Base-by-base conservation (phyloP, 106 monocot species). In the Acorus gramineus region DNA sequence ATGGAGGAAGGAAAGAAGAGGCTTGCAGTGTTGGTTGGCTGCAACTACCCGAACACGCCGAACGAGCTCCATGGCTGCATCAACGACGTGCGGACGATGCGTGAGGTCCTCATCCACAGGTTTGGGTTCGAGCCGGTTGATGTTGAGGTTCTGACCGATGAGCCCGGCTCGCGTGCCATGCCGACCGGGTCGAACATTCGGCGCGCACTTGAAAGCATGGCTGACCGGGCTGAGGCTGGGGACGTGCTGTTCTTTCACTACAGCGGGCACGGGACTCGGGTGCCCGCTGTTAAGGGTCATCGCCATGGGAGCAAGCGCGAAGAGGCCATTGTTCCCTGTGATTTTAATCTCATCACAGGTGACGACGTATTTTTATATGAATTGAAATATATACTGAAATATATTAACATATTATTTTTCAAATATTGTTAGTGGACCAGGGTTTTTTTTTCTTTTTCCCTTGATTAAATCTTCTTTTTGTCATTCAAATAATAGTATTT, bases 281-380 rank as follows among this genome's bases (percentile, higher is more conserved):
- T 87, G 4, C 84, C 84, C 6, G 9, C 74, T 2, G 69, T 45
- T 3, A 67, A 63, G 59, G 28, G 28, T 28, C 69, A 60, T 3
- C 76, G 51, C 57, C 53, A 68, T 14, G 67, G 74, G 50, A 0
- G 48, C 4, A 54, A 10, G 49, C 63, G 45, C 6, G 83, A 87
- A 8, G 92, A 92, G 76, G 84, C 82, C 60, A 92, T 92, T 48
- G 86, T 87, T 6, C 87, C 92, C 6, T 82, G 75, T 44, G 92
- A 92, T 61, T 82, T 87, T 77, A 92, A 92, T 59, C 82, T 92
- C 61, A 73, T 92, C 11, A 85, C 92, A 14, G 84, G 88, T 87
- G 28, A 28, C 0, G 28, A 28, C 28, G 1, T 28, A 28, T 28
- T 28, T 28, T 28, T 28, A 28, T 28, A 28, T 28, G n/a, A n/a